Percentiles rank a stretch among this genome's conserved stretches.
Conservation (phyloP, 768 basidiomycete genomes). For the Kwoniella sp. region DNA sequence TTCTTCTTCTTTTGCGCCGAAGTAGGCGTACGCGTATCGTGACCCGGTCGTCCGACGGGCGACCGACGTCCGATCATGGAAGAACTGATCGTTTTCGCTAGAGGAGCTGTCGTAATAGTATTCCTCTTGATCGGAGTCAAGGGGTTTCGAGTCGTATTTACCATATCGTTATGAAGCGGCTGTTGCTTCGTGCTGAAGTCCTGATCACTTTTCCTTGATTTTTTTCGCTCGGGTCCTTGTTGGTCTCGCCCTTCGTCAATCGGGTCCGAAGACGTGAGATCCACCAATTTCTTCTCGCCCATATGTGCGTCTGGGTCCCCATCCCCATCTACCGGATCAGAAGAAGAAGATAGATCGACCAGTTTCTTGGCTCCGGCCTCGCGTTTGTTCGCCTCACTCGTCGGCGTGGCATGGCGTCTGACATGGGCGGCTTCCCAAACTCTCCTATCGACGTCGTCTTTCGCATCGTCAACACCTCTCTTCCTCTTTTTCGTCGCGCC, state of each 20-base stretch:
- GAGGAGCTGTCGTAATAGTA: not conserved
- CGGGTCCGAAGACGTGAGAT: slow-evolving; percentile 2
- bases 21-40: not conserved
- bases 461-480: not conserved
- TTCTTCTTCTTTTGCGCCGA: slow-evolving; percentile 7
- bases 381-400: not conserved
- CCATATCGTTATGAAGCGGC: not conserved
- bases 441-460: slow-evolving; percentile 19
- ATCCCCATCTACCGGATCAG: slow-evolving; percentile 7
- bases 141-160: not conserved
- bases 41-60: not conserved
- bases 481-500: slow-evolving; percentile 14
- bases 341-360: slow-evolving; percentile 16
- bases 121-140: slow-evolving; percentile 14
- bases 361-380: slow-evolving; percentile 10
- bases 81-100: slow-evolving; percentile 1
- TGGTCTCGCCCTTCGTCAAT: not conserved
- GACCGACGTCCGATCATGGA: slow-evolving; percentile 6
- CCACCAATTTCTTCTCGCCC: not conserved
- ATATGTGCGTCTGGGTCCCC: too few species aligned
- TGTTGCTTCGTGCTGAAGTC: too few species aligned
- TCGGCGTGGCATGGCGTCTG: slow-evolving; percentile 10
- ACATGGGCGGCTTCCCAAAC: slow-evolving; percentile 11
- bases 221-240: not conserved
- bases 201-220: not conserved